These are phyloP conservation scores for Colletotrichum spaethianum DNA, from an alignment of 2,329 filamentous ascomycete species.

Conservation along the genomic window DNA sequence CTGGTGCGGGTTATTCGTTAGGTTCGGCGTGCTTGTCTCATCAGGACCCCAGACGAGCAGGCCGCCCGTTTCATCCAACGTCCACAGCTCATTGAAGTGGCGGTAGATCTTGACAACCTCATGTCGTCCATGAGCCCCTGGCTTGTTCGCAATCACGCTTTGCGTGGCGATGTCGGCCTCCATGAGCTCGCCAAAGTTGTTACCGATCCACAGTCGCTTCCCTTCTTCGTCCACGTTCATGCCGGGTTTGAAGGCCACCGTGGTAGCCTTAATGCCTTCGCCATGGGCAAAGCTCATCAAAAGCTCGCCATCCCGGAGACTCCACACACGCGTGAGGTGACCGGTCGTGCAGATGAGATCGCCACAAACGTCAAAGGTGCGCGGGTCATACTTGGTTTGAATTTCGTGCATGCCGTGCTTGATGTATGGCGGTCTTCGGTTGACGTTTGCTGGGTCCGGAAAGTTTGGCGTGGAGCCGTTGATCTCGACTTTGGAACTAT, in stretches of 20 bases:
- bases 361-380: constrained; percentile 89
- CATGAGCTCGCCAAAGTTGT: constrained; percentile 87
- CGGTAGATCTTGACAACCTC: constrained; percentile 90
- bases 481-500: constrained; percentile 64
- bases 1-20: constrained; percentile 79
- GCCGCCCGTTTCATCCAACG: constrained; percentile 89
- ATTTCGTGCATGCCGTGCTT: constrained; percentile 83
- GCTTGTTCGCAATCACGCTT: constrained; percentile 77
- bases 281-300: constrained; percentile 86
- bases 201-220: constrained; percentile 88
- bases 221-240: constrained; percentile 85
- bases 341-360: constrained; percentile 90
- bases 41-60: constrained; percentile 91
- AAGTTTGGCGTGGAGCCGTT: constrained; percentile 59
- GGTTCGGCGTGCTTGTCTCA: constrained; percentile 77
- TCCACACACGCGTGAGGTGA: constrained; percentile 91
- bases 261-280: constrained; percentile 86
- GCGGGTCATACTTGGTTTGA: constrained; percentile 86
- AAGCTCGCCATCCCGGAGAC: constrained; percentile 83
- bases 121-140: constrained; percentile 80
- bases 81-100: constrained; percentile 92
- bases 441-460: constrained; percentile 87
- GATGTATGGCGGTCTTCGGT: constrained; percentile 84
- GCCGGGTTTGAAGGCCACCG: constrained; percentile 88
- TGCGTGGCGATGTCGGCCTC: constrained; percentile 88